phyloP scores from a whole-genome alignment of 306 rosid genomes.

The Rosa lucieae region DNA sequence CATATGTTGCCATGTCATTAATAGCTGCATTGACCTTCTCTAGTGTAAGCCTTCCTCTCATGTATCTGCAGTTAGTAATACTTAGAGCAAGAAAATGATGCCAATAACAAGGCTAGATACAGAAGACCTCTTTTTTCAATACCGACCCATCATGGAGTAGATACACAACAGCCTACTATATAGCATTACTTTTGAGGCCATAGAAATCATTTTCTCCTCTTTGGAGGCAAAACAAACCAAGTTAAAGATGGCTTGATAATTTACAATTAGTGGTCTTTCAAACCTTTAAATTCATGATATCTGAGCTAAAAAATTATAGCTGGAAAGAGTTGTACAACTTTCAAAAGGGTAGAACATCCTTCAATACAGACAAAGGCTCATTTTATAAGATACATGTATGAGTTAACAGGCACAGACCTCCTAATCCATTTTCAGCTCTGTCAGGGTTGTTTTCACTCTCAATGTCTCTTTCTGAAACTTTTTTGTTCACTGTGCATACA shows the following conservation, averaged over 20 bases:
- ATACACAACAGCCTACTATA: neutral
- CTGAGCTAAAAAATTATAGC: neutral
- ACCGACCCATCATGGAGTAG: neutral
- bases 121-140: neutral
- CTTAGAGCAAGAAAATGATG: neutral
- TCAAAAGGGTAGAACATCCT: neutral
- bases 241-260: neutral
- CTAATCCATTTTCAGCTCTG: neutral
- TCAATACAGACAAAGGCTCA: neutral
- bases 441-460: neutral
- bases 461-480: too few species aligned
- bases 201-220: neutral
- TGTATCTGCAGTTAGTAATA: conserved; percentile 55
- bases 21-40: conserved; percentile 90
- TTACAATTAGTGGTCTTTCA: neutral
- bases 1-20: conserved; percentile 79
- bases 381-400: neutral
- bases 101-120: neutral
- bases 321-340: neutral
- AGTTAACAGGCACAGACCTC: neutral
- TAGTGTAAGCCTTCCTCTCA: conserved; percentile 93
- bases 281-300: neutral
- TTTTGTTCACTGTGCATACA: neutral
- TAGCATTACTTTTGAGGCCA: too few species aligned
- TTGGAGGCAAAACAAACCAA: neutral